Conservation (phyloP, 2,329 filamentous ascomycete species). For the Aspergillus sp. region DNA sequence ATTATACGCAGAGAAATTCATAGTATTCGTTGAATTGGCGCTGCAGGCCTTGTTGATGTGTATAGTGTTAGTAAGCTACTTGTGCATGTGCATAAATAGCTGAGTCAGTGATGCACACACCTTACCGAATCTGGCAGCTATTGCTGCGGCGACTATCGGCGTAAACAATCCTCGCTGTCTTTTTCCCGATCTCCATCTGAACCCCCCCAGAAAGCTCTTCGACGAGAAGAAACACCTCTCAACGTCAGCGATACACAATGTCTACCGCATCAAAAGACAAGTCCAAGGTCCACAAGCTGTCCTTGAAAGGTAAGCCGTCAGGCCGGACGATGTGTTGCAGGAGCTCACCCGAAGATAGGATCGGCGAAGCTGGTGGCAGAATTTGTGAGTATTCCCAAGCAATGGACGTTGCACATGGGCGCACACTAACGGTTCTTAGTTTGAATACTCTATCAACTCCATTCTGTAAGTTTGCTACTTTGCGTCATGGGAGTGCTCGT, state of each 20-base stretch:
- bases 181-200: slow-evolving; percentile 3
- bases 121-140: slow-evolving; percentile 23
- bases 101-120: neutral
- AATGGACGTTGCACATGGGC: neutral
- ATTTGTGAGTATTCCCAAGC: slow-evolving; percentile 65
- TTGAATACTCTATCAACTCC: slow-evolving; percentile 97
- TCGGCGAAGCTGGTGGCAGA: slow-evolving; percentile 87
- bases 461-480: slow-evolving; percentile 65
- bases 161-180: slow-evolving; percentile 33
- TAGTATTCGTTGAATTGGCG: too few species aligned
- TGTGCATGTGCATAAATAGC: neutral
- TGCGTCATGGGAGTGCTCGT: slow-evolving; percentile 7
- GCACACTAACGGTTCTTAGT: slow-evolving; percentile 42
- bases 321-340: neutral
- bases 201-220: neutral
- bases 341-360: slow-evolving; percentile 45
- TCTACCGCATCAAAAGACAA: slow-evolving; percentile 58
- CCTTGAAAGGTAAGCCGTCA: slow-evolving; percentile 46
- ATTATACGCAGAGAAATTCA: too few species aligned
- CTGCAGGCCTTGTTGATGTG: neutral
- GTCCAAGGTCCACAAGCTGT: slow-evolving; percentile 91
- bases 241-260: slow-evolving; percentile 27
- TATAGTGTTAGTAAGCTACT: neutral
- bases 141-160: slow-evolving; percentile 37
- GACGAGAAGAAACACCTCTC: neutral